Conservation (phyloP, 345 rosid species). For the Populus euphratica region DNA sequence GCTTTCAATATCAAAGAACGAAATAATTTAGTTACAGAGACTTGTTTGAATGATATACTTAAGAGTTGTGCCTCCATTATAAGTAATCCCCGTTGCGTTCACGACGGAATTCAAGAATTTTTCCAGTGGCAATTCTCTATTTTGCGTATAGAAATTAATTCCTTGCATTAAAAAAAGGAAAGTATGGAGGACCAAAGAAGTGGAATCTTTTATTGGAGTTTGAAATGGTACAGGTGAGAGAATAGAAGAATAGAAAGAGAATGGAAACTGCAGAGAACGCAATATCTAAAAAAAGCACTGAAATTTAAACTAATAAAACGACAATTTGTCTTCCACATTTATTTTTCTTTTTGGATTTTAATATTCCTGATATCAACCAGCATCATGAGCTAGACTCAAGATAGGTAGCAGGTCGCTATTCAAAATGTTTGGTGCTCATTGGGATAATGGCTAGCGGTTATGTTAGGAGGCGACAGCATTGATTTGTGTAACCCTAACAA, state of each 20-base stretch:
- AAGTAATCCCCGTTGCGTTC: background rate
- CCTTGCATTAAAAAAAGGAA: background rate
- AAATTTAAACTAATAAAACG: slow-evolving; percentile 34
- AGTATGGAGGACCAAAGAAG: slow-evolving; percentile 5
- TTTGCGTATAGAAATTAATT: background rate
- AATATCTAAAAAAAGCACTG: slow-evolving; percentile 33
- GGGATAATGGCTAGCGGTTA: slow-evolving; percentile 33
- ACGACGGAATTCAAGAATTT: background rate
- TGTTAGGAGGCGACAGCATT: slow-evolving; percentile 45
- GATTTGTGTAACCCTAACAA: slow-evolving; percentile 36
- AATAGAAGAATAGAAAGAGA: slow-evolving; percentile 50
- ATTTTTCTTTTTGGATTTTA: background rate
- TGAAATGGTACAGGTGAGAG: slow-evolving; percentile 27
- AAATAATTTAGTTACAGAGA: background rate
- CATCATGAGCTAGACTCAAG: background rate
- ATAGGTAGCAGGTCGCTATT: slow-evolving; percentile 26
- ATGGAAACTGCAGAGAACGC: slow-evolving; percentile 38
- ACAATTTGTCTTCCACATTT: slow-evolving; percentile 3
- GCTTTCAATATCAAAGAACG: background rate
- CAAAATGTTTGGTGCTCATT: slow-evolving; percentile 38
- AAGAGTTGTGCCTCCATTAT: background rate
- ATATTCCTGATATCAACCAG: background rate
- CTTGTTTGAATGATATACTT: background rate
- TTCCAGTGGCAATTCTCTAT: background rate
- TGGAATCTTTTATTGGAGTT: slow-evolving; percentile 48